Conservation (phyloP, 2,329 filamentous ascomycete species). For the Aureobasidium zeae region DNA sequence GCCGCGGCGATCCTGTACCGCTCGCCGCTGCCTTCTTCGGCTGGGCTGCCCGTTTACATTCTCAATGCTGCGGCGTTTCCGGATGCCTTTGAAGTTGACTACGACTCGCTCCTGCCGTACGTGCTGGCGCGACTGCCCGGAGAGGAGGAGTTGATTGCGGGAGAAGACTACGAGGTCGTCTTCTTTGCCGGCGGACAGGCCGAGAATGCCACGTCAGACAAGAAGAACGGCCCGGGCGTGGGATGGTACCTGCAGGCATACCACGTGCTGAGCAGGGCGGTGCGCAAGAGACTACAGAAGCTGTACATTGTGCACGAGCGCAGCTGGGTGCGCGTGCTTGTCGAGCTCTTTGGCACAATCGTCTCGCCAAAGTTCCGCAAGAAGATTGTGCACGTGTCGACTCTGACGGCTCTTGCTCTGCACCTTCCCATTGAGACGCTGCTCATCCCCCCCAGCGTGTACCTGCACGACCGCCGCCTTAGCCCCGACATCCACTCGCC, state of each 20-base stretch:
- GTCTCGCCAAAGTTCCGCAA: constrained; percentile 49
- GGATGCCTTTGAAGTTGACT: constrained; percentile 45
- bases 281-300: constrained; percentile 46
- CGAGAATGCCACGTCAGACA: constrained; percentile 34
- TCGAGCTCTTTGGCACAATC: constrained; percentile 48
- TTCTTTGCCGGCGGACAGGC: constrained; percentile 48
- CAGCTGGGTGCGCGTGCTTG: constrained; percentile 47
- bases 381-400: constrained; percentile 49
- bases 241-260: constrained; percentile 51
- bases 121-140: constrained; percentile 46
- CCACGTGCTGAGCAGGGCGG: constrained; percentile 45
- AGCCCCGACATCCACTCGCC: constrained; percentile 39
- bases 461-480: constrained; percentile 45
- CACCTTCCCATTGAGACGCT: constrained; percentile 45
- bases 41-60: constrained; percentile 44
- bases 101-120: constrained; percentile 46
- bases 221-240: constrained; percentile 43
- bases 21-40: constrained; percentile 42
- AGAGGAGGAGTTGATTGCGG: constrained; percentile 46
- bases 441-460: constrained; percentile 45
- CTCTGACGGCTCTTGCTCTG: constrained; percentile 40
- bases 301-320: constrained; percentile 51
- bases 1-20: constrained; percentile 47
- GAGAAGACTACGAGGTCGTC: constrained; percentile 47
- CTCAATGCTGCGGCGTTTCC: constrained; percentile 50